Conservation (phyloP, 352 stramenopile genomes). For the Globisporangium paroecandrum region DNA sequence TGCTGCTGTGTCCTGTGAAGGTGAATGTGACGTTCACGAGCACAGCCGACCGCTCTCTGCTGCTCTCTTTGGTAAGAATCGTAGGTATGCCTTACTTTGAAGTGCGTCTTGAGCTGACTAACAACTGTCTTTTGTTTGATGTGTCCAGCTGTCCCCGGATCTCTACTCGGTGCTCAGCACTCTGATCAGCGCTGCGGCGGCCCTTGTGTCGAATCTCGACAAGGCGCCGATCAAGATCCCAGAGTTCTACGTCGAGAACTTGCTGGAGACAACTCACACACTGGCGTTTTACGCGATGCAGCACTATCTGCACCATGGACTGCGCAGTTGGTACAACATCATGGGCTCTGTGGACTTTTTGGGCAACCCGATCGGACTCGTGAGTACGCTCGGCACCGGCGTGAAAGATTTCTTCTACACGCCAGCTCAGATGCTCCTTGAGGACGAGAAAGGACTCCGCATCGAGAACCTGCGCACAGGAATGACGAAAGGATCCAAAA, state of each 20-base stretch:
- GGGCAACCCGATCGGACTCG: slow-evolving; percentile 88
- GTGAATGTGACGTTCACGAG: slow-evolving; percentile 87
- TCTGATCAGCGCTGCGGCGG: slow-evolving; percentile 74
- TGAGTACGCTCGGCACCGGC: slow-evolving; percentile 85
- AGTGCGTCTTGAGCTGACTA: background rate
- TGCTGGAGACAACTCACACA: slow-evolving; percentile 84
- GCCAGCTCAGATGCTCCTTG: slow-evolving; percentile 89
- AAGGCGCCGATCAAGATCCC: slow-evolving; percentile 85
- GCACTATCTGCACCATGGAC: slow-evolving; percentile 81
- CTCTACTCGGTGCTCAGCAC: slow-evolving; percentile 79
- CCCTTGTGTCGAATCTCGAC: slow-evolving; percentile 83
- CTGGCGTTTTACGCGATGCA: slow-evolving; percentile 84
- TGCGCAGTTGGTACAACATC: slow-evolving; percentile 86
- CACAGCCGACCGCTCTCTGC: slow-evolving; percentile 75
- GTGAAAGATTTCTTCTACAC: slow-evolving; percentile 96
- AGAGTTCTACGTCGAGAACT: slow-evolving; percentile 88
- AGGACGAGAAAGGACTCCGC: slow-evolving; percentile 81
- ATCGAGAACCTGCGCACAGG: slow-evolving; percentile 86
- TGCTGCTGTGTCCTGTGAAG: slow-evolving; percentile 82
- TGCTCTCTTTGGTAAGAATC: slow-evolving; percentile 63
- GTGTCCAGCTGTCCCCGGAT: slow-evolving; percentile 58
- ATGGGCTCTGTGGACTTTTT: slow-evolving; percentile 89
- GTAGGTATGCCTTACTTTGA: background rate
- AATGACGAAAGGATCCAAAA: slow-evolving; percentile 88
- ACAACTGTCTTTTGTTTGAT: slow-evolving; percentile 7